Conservation (phyloP, 441 rosid species). For the Syzygium malaccense region DNA sequence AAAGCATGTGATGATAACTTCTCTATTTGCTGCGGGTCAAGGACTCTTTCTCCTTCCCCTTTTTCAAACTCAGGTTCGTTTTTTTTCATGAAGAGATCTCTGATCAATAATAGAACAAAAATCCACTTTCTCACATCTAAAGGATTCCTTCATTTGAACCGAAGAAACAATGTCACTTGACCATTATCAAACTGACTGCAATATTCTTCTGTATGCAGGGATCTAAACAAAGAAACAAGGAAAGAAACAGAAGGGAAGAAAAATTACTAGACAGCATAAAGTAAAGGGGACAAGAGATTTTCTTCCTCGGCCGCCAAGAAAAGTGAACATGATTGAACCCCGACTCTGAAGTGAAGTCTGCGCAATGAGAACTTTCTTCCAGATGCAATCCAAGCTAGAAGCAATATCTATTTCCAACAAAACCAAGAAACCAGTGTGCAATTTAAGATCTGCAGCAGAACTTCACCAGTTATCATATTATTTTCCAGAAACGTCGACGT, state of each 20-base stretch:
- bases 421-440: not conserved
- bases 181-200: not conserved
- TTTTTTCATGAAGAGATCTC: not conserved
- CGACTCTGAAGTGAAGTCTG: not conserved
- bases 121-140: not conserved
- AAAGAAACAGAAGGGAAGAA: not conserved
- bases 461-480: not conserved
- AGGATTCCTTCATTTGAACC: not conserved
- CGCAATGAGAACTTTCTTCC: not conserved
- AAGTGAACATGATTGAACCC: not conserved
- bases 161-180: not conserved
- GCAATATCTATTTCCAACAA: not conserved
- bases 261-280: not conserved
- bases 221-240: not conserved
- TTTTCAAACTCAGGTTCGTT: too few relatives aligned
- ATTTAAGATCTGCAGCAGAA: not conserved
- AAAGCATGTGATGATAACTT: too few relatives aligned
- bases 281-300: not conserved
- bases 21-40: not conserved
- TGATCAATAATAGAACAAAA: not conserved
- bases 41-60: not conserved
- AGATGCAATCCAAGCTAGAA: not conserved
- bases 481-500: not conserved
- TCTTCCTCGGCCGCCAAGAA: not conserved
- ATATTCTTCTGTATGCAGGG: not conserved